phyloP scores from a whole-genome alignment of 1,284 basidiomycete genomes.

The Boletellus deceptivus region DNA sequence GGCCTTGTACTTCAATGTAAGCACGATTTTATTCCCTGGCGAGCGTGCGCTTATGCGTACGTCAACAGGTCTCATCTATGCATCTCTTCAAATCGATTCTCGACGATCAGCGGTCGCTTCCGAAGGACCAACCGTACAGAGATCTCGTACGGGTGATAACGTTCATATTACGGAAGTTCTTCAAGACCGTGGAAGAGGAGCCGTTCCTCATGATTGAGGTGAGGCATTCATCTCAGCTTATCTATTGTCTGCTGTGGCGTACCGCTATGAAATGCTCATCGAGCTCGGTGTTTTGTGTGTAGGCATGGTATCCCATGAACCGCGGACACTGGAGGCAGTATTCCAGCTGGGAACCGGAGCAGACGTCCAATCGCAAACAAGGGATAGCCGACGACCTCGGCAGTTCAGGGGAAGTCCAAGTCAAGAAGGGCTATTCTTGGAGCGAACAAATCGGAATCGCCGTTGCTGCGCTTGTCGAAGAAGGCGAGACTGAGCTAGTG shows the following conservation, averaged over 20 bases:
- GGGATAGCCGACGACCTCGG: constrained; percentile 45
- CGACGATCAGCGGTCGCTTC: constrained; percentile 71
- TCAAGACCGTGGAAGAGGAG: constrained; percentile 82
- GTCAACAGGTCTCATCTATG: constrained; percentile 76
- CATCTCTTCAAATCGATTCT: constrained; percentile 83
- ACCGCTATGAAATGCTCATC: constrained; percentile 14
- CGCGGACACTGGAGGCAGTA: constrained; percentile 82
- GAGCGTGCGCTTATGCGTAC: constrained; percentile 15
- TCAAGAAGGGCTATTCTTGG: constrained; percentile 88
- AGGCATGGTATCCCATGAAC: constrained; percentile 90
- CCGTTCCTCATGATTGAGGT: constrained; percentile 83
- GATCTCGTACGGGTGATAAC: constrained; percentile 82
- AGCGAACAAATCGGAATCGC: constrained; percentile 88
- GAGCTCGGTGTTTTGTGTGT: constrained; percentile 4
- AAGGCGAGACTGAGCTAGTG: constrained; percentile 61
- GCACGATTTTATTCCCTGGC: constrained; percentile 20
- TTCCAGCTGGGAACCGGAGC: constrained; percentile 77
- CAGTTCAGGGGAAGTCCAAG: constrained; percentile 64
- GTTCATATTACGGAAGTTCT: constrained; percentile 86
- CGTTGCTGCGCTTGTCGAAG: constrained; percentile 71
- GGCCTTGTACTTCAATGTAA: constrained; percentile 88
- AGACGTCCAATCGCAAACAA: constrained; percentile 44
- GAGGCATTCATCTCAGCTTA: constrained; percentile 31
- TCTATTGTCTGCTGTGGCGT: constrained; percentile 15
- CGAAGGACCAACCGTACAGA: constrained; percentile 74